These are phyloP conservation scores for Trypanosoma avium DNA, from an alignment of 208 protist species.

Conservation along the genomic window DNA sequence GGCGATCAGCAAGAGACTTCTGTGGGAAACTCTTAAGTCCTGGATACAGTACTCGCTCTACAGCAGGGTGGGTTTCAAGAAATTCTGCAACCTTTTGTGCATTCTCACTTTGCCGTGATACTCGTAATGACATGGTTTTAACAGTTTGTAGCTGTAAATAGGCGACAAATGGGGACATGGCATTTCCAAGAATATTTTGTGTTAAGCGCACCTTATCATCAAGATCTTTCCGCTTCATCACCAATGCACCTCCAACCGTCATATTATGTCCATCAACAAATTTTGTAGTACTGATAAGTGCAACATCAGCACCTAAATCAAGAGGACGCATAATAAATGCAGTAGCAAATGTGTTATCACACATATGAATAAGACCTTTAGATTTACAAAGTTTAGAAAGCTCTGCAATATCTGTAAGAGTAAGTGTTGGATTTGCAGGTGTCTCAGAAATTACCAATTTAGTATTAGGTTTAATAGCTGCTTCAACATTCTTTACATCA, in stretches of 20 bases:
- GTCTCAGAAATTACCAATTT: conserved; percentile 96
- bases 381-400: conserved; percentile 85
- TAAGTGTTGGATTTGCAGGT: conserved; percentile 95
- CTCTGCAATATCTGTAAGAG: conserved; percentile 89
- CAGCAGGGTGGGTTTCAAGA: conserved; percentile 69
- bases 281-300: conserved; percentile 96
- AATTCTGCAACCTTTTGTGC: conserved; percentile 92
- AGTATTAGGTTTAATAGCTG: conserved; percentile 85
- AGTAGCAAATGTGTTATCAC: conserved; percentile 97
- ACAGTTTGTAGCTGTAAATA: conserved; percentile 95
- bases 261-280: conserved; percentile 97
- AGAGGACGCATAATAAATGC: conserved; percentile 95
- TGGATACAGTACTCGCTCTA: conserved; percentile 92
- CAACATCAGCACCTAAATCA: conserved; percentile 95
- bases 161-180: conserved; percentile 92
- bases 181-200: conserved; percentile 94
- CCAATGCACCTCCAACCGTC: conserved; percentile 91
- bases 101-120: conserved; percentile 90
- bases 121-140: conserved; percentile 95
- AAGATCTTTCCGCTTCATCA: conserved; percentile 75
- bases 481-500: conserved; percentile 82
- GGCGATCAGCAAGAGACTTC: conserved; percentile 93
- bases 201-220: conserved; percentile 87
- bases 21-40: conserved; percentile 92
- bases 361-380: conserved; percentile 86